These are phyloP conservation scores for Alisma plantagoaquatica DNA, from an alignment of 106 monocot species.

Conservation along the genomic window DNA sequence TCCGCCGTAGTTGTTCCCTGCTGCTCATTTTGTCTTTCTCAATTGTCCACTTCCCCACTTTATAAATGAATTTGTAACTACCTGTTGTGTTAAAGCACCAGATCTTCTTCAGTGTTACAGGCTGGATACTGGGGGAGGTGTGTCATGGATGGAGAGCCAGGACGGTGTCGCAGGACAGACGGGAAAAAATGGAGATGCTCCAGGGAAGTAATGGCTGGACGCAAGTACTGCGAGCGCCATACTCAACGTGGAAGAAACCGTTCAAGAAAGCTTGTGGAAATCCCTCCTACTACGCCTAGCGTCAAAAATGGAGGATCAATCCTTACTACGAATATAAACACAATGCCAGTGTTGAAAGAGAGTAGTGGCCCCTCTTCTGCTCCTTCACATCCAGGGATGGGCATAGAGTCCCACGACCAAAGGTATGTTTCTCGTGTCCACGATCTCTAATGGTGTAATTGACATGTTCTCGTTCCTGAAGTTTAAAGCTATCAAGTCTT, in stretches of 20 bases:
- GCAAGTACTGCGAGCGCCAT: conserved; percentile 58
- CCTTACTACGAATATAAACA: too few species aligned
- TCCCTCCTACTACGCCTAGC: too few species aligned
- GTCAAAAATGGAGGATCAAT: too few species aligned
- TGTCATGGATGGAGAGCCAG: conserved; percentile 22
- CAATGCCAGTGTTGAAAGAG: neutral
- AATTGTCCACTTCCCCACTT: neutral
- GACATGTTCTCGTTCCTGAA: too few species aligned
- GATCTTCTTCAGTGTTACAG: conserved; percentile 28
- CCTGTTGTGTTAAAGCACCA: too few species aligned
- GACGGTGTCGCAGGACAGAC: conserved; percentile 42
- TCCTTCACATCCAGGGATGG: conserved; percentile 9
- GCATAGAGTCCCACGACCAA: neutral
- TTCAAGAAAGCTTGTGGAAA: conserved; percentile 72
- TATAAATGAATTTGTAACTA: neutral
- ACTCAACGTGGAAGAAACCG: conserved; percentile 40
- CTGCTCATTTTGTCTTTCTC: too few species aligned
- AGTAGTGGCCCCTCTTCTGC: neutral
- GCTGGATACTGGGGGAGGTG: conserved; percentile 29
- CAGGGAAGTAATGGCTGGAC: conserved; percentile 18
- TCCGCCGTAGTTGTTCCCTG: too few species aligned
- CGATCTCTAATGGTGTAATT: too few species aligned
- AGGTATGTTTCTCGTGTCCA: too few species aligned
- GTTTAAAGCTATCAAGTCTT: too few species aligned
- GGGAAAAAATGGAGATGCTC: conserved; percentile 43